phyloP scores from a whole-genome alignment of 495 filamentous ascomycete species.

The Thermothielavioides terrestris region DNA sequence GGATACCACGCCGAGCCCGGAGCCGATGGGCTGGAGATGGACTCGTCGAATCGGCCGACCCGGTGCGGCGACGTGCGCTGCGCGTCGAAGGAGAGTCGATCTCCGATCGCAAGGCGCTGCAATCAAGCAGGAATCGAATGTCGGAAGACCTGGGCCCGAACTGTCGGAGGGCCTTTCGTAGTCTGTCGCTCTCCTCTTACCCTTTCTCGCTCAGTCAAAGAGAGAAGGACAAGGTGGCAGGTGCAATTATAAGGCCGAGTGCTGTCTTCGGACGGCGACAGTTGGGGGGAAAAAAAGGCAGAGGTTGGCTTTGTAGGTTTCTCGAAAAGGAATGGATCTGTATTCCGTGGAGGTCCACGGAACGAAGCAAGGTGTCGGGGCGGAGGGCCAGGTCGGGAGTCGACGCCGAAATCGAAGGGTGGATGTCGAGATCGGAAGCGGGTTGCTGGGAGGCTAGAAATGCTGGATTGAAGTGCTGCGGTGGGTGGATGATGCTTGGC shows the following conservation, averaged over 20 bases:
- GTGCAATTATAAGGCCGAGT: constrained; percentile 18
- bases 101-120: not conserved
- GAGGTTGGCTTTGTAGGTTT: constrained; percentile 3
- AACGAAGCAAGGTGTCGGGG: not conserved
- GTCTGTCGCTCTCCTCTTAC: not conserved
- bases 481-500: too few species aligned
- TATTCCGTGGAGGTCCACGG: too few species aligned
- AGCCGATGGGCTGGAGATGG: not conserved
- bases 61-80: constrained; percentile 13
- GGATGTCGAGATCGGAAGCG: not conserved
- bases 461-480: constrained; percentile 2
- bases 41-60: not conserved
- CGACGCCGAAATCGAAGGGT: not conserved
- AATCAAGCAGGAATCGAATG: constrained; percentile 8
- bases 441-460: not conserved
- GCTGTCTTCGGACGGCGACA: constrained; percentile 2
- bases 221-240: constrained; percentile 5
- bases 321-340: not conserved
- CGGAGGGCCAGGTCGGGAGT: not conserved
- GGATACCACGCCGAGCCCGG: constrained; percentile 7
- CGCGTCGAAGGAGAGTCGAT: constrained; percentile 7
- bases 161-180: not conserved
- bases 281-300: constrained; percentile 7
- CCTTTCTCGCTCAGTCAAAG: too few species aligned
- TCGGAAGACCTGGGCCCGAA: not conserved